phyloP scores from a whole-genome alignment of 2,329 filamentous ascomycete species.

The Kalaharituber pfeilii region DNA sequence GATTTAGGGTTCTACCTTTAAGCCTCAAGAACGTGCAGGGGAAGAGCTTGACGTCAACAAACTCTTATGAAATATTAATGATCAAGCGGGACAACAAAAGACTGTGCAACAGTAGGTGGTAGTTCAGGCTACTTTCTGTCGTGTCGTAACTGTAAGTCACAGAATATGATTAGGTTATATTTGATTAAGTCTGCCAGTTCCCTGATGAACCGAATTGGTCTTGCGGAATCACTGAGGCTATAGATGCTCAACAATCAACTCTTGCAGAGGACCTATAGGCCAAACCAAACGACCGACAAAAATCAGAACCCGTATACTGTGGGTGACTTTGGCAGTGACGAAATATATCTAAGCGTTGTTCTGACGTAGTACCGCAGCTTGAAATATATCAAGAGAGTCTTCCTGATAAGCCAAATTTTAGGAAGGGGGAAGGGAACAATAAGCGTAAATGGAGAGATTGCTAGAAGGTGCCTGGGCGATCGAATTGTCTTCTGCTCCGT shows the following conservation, averaged over 20 bases:
- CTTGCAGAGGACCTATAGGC: not conserved
- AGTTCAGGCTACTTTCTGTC: not conserved
- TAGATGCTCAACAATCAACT: not conserved
- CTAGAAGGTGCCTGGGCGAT: too few species aligned
- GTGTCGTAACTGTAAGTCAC: not conserved
- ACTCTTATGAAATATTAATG: not conserved
- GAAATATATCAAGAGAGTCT: not conserved
- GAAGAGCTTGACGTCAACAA: not conserved
- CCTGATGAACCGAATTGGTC: not conserved
- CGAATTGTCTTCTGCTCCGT: not conserved
- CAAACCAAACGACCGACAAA: not conserved
- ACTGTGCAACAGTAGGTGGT: not conserved
- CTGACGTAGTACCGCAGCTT: not conserved
- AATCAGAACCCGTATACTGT: not conserved
- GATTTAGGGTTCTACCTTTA: not conserved
- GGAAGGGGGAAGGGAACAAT: not conserved
- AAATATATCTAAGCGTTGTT: not conserved
- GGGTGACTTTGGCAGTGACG: not conserved
- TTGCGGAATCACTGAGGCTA: not conserved
- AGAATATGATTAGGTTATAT: not conserved
- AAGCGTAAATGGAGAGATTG: not conserved
- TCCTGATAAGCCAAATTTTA: not conserved
- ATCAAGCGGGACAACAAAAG: not conserved
- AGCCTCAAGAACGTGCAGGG: not conserved
- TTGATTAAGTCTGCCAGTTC: not conserved